Base-by-base conservation (phyloP, 495 filamentous ascomycete species). In the Neurospora africana region DNA sequence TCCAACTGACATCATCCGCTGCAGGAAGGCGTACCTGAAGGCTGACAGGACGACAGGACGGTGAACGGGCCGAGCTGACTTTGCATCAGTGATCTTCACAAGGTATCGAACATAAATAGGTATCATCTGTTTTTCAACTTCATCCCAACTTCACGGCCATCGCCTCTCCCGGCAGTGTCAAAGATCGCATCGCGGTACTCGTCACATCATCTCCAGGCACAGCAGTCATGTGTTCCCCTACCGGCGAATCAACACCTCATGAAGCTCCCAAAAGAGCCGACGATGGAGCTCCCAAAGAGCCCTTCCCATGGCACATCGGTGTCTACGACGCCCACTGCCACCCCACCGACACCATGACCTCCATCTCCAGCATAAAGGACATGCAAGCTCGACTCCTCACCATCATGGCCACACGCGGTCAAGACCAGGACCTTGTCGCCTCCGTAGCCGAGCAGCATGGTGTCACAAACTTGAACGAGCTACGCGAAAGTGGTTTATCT, bases 271-370 rank as follows among this genome's bases (percentile, higher is more conserved):
- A 33, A 65, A 65, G 43, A 17, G 23, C 17, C 9, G 17, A 37
- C 8, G n/a, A 53, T 33, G 39, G 30, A 3, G 5, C 10, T 68
- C 27, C 19, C 5, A 68, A 58, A 19, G 77, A 81, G 39, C 74
- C 76, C 37, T 87, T 98, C 72, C 94, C 93, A 4, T 99, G 95
- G 95, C 86, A 92, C 44, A 76, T 94, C 10, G 94, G 93, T 35
- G 88, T 95, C 69, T 92, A 87, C 75, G 95, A 99, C 81, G 93
- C 95, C 61, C 95, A 99, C 81, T 99, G 96, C 77, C 95, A 99
- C 80, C 94, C 95, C n/a, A 99, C 95, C 27, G 95, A 98, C 79
- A 97, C 93, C n/a, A 91, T 95, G 88, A 77, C 90, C 27, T 90
- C 87, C 6, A 83, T 94, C 68, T 75, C 85, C 41, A 81, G 82